Evolutionary conservation across 1,284 basidiomycete genomes (phyloP), one percentile per base, ranked within the genome.

Genomic region (Pyrrhoderma lamaoense): DNA sequence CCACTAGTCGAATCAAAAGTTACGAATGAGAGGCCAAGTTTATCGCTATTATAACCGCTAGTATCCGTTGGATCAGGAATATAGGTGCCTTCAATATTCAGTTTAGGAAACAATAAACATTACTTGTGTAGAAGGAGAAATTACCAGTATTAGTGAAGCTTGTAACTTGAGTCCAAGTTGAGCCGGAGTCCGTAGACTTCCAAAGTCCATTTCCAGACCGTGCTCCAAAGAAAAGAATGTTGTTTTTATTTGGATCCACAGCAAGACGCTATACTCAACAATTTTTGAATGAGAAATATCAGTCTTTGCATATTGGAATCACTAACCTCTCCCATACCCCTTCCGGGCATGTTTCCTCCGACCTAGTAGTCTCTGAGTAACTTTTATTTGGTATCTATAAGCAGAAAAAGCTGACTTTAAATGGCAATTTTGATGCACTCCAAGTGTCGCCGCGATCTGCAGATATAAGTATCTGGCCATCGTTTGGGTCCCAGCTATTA

Each of bases 291-390:
- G n/a, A n/a, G n/a, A 14, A 31, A 44, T 22, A 31, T 34, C 8
- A 18, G 16, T 34, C n/a, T 27, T 40, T 0, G 31, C n/a, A n/a
- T 40, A 9, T 27, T 23, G 4, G 46, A n/a, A 46, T 19, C 7
- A 57, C 60, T 51, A 50, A 67, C 64, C 60, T 68, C 67, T 25
- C 67, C 67, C 60, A 71, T 65, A 47, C 79, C 80, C 61, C 80
- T 77, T 44, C 80, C 80, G 19, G 80, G 81, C 80, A 83, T 83
- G 61, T 84, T 84, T 4, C 80, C 80, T 18, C 61, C 60, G 35
- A 63, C 58, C 51, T 57, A 9, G 25, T 13, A 21, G 9, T 11
- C 3, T 22, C 27, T 18, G 35, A 48, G 19, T 43, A 14, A 25
- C 36, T 21, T 19, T 3, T n/a, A 19, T 35, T 77, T 75, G 25